phyloP scores from a whole-genome alignment of 2,329 filamentous ascomycete species.

The Falciphora oryzae region DNA sequence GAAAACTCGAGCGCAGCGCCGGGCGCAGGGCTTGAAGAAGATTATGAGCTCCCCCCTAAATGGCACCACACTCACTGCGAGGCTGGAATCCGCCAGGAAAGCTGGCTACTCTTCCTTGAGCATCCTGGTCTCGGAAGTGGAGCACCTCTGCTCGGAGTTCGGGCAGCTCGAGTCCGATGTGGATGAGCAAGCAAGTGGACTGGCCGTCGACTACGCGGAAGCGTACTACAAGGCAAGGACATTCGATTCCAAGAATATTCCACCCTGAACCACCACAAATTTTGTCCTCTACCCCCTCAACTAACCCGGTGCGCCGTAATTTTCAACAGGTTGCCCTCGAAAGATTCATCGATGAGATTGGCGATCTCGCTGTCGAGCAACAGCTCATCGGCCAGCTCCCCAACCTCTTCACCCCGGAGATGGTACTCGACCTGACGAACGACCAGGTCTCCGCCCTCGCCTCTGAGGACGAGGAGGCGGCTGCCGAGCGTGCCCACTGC shows the following conservation, averaged over 20 bases:
- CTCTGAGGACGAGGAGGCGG: constrained; percentile 17
- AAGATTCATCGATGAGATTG: constrained; percentile 22
- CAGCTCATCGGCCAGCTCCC: constrained; percentile 18
- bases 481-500: constrained; percentile 15
- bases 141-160: no score
- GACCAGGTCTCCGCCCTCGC: constrained; percentile 17
- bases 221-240: constrained; percentile 43
- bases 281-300: background rate
- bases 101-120: no score
- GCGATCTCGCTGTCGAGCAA: no score
- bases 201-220: constrained; percentile 34
- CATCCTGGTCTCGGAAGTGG: no score
- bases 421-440: constrained; percentile 16
- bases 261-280: no score
- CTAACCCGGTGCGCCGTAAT: no score
- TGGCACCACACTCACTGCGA: no score
- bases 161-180: no score
- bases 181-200: constrained; percentile 29
- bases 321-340: constrained; percentile 21
- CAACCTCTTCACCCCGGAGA: constrained; percentile 18
- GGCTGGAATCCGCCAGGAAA: no score
- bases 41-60: no score
- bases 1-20: constrained; percentile 18
- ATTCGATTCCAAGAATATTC: no score
- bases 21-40: constrained; percentile 5